A percentile compares a stretch with the other conserved stretches of the same genome.
Conservation (phyloP, 768 basidiomycete genomes). For the Boletales sp. region DNA sequence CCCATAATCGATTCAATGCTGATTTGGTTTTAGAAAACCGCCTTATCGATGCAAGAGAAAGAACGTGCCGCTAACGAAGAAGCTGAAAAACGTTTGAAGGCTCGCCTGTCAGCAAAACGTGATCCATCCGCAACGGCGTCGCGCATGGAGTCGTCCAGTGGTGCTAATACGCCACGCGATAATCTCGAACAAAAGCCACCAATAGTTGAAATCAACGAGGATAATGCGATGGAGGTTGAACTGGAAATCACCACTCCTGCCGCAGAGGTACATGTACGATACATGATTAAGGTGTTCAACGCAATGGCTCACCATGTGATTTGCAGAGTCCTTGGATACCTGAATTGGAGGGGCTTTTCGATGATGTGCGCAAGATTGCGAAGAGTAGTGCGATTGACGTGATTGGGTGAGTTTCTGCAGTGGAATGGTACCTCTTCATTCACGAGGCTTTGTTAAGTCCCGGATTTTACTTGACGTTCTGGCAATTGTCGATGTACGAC, state of each 20-base stretch:
- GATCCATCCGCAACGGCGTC: slow-evolving; percentile 56
- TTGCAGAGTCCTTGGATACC: slow-evolving; percentile 75
- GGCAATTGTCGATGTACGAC: slow-evolving; percentile 94
- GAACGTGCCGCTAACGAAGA: slow-evolving; percentile 69
- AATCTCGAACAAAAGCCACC: slow-evolving; percentile 20
- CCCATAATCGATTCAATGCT: slow-evolving; percentile 3
- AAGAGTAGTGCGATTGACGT: slow-evolving; percentile 60
- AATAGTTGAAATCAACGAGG: slow-evolving; percentile 37
- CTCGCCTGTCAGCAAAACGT: slow-evolving; percentile 68
- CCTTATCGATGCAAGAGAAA: slow-evolving; percentile 63
- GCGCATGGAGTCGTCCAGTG: slow-evolving; percentile 61
- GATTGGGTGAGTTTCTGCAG: slow-evolving; percentile 57
- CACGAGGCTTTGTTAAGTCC: slow-evolving; percentile 48
- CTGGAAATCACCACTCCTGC: slow-evolving; percentile 23
- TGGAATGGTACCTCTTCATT: slow-evolving; percentile 4
- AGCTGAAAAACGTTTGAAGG: slow-evolving; percentile 78
- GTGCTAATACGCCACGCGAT: slow-evolving; percentile 29
- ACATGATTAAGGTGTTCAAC: background rate
- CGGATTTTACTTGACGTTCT: slow-evolving; percentile 93
- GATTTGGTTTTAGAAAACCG: slow-evolving; percentile 44
- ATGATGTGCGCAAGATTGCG: slow-evolving; percentile 69
- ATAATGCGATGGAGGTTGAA: slow-evolving; percentile 54
- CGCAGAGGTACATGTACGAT: slow-evolving; percentile 19
- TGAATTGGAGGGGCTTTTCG: slow-evolving; percentile 67
- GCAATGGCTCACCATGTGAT: background rate